phyloP scores from a whole-genome alignment of 1,284 basidiomycete genomes.

The Spongispora temasekensis region DNA sequence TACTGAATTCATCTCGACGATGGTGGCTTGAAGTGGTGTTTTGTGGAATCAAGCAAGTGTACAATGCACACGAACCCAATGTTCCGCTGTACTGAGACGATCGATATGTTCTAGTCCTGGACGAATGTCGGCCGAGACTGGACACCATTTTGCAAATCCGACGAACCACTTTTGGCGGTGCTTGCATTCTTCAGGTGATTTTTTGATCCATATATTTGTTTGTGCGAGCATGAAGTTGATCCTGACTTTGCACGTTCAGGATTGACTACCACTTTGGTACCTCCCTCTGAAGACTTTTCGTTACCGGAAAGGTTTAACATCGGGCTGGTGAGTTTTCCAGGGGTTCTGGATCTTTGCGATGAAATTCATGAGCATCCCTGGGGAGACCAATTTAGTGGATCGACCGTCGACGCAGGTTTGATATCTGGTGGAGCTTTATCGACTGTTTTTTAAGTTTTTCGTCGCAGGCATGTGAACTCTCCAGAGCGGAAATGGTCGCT shows the following conservation, averaged over 20 bases:
- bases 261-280: constrained; percentile 41
- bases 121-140: constrained; percentile 43
- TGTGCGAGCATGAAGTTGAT: no score
- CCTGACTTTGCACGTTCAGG: no score
- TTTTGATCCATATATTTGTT: no score
- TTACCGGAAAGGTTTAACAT: constrained; percentile 40
- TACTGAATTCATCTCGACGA: background rate
- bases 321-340: constrained; percentile 41
- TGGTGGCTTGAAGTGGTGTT: constrained; percentile 29
- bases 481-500: constrained; percentile 44
- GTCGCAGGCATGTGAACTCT: constrained; percentile 49
- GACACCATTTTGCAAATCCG: constrained; percentile 56
- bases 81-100: no score
- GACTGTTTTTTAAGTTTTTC: constrained; percentile 1
- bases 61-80: fast-evolving
- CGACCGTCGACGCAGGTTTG: constrained; percentile 46
- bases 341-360: background rate
- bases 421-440: background rate
- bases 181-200: constrained; percentile 44
- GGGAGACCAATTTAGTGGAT: constrained; percentile 52
- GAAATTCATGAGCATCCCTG: background rate
- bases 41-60: constrained; percentile 35
- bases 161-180: constrained; percentile 53
- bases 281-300: constrained; percentile 38
- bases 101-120: constrained; percentile 34